Conservation (phyloP, 108 stramenopile genomes). For the Pseudonitzschia multiseries region DNA sequence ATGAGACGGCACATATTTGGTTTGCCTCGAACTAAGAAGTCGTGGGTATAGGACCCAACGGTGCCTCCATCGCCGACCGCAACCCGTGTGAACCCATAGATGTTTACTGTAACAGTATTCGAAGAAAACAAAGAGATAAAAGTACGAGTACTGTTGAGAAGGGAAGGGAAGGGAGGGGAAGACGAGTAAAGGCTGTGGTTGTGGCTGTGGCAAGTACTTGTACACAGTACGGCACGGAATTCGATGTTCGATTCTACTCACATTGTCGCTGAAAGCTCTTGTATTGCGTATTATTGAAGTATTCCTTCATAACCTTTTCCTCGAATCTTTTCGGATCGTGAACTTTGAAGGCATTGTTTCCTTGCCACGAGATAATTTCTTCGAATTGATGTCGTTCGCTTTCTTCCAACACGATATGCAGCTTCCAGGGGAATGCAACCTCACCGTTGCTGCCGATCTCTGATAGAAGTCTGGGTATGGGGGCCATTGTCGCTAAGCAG, state of each 20-base stretch:
- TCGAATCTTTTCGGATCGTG: conserved; percentile 54
- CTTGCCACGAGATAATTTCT: conserved; percentile 59
- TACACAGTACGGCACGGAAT: too few relatives aligned
- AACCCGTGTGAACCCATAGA: background rate
- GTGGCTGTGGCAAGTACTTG: too few relatives aligned
- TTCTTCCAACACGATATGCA: conserved; percentile 54
- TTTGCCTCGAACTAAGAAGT: conserved; percentile 23
- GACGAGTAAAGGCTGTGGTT: too few relatives aligned
- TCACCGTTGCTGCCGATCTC: background rate
- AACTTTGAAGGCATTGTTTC: conserved; percentile 57
- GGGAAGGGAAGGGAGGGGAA: background rate
- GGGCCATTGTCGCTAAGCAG: too few relatives aligned
- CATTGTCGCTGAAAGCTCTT: conserved; percentile 66
- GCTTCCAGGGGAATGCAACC: conserved; percentile 60
- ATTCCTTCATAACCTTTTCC: conserved; percentile 41
- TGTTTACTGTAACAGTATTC: background rate
- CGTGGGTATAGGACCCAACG: conserved; percentile 16
- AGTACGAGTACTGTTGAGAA: background rate
- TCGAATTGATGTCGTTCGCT: conserved; percentile 43
- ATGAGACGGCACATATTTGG: conserved; percentile 22
- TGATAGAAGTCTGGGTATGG: background rate
- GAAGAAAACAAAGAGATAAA: background rate
- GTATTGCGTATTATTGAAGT: conserved; percentile 51
- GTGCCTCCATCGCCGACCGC: background rate
- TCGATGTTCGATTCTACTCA: background rate